These are phyloP conservation scores for Aspergillus egyptiacus DNA, from an alignment of 495 filamentous ascomycete species.

Conservation along the genomic window DNA sequence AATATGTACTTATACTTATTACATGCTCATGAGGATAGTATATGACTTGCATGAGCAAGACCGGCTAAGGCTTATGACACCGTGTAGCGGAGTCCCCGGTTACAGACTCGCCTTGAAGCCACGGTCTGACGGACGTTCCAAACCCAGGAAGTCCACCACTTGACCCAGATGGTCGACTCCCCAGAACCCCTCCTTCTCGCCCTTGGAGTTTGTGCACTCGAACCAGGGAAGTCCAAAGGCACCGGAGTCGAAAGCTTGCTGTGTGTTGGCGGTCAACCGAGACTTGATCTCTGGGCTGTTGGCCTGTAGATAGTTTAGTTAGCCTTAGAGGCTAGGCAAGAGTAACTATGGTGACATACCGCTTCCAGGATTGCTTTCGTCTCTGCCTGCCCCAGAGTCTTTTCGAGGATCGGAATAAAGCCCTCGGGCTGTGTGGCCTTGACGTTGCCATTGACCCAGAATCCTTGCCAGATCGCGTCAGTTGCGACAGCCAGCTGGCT, in stretches of 20 bases:
- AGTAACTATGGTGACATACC: slow-evolving; percentile 11
- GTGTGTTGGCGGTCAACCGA: slow-evolving; percentile 48
- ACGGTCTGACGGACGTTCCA: slow-evolving; percentile 36
- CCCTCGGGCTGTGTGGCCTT: slow-evolving; percentile 47
- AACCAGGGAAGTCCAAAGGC: slow-evolving; percentile 73
- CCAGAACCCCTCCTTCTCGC: slow-evolving; percentile 59
- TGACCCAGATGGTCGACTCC: slow-evolving; percentile 65
- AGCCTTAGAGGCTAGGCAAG: background rate
- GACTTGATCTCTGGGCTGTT: slow-evolving; percentile 44
- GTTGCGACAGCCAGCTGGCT: slow-evolving; percentile 39
- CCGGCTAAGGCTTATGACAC: no score
- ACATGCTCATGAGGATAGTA: background rate
- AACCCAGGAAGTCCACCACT: slow-evolving; percentile 54
- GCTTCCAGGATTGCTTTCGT: slow-evolving; percentile 37
- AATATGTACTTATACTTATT: background rate
- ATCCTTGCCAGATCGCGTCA: slow-evolving; percentile 47
- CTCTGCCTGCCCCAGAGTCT: slow-evolving; percentile 45
- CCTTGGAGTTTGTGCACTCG: slow-evolving; percentile 53
- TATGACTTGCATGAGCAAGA: slow-evolving; percentile 2
- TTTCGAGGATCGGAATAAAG: slow-evolving; percentile 39
- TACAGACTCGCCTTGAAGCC: slow-evolving; percentile 30
- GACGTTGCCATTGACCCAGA: slow-evolving; percentile 49
- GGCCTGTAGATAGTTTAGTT: background rate
- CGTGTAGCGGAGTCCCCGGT: no score
- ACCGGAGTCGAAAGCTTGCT: slow-evolving; percentile 51